phyloP scores from a whole-genome alignment of 1,139 yeast genomes.

The Nakaseomyces glabratus region DNA sequence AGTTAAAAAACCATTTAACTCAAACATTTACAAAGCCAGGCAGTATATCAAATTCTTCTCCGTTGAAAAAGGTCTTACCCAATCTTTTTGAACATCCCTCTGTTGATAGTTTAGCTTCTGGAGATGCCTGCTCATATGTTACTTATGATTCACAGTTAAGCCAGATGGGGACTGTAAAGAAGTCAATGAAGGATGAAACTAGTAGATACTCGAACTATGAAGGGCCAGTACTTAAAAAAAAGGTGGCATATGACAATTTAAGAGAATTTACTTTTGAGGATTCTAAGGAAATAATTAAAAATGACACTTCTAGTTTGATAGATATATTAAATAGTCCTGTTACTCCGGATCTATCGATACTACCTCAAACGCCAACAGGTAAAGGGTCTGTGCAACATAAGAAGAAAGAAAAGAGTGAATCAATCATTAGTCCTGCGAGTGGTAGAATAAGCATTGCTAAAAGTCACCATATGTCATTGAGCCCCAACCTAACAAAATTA shows the following conservation, averaged over 20 bases:
- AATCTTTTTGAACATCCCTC: constrained; percentile 9
- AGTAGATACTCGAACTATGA: not conserved
- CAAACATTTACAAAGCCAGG: not conserved
- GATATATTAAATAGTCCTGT: constrained; percentile 1
- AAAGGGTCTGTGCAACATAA: not conserved
- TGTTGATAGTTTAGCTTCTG: constrained; percentile 7
- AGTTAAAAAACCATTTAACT: not conserved
- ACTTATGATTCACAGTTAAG: constrained; percentile 17
- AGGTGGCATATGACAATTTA: constrained; percentile 12
- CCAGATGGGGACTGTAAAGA: not conserved
- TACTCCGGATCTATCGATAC: not conserved
- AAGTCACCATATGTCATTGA: constrained; percentile 10
- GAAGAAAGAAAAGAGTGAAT: constrained; percentile 6
- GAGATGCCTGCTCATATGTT: constrained; percentile 12
- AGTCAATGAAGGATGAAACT: constrained; percentile 1
- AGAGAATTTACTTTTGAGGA: constrained; percentile 21
- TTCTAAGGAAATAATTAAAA: constrained; percentile 5
- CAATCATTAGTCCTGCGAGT: constrained; percentile 25
- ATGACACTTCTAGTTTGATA: not conserved
- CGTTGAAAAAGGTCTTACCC: constrained; percentile 14
- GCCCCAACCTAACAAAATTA: constrained; percentile 7
- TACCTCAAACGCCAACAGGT: not conserved
- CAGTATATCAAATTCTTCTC: constrained; percentile 7
- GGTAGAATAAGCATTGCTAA: constrained; percentile 29
- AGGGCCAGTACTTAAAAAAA: constrained; percentile 11